These are phyloP conservation scores for Starmerella davenportii DNA, from an alignment of 805 yeast genomes.

Conservation along the genomic window DNA sequence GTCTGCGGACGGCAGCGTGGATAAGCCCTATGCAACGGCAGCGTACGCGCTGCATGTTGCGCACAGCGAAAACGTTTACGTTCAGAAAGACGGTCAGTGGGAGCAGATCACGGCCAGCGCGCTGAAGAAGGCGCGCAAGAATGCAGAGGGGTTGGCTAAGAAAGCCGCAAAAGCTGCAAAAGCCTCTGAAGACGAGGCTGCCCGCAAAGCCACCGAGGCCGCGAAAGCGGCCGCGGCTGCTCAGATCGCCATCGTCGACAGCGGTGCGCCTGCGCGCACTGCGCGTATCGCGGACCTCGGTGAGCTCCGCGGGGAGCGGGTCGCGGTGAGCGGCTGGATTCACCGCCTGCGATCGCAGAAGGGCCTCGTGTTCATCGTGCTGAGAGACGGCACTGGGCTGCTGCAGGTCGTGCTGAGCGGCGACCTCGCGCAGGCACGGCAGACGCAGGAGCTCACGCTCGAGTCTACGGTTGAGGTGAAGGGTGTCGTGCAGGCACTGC, in stretches of 20 bases:
- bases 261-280: constrained; percentile 51
- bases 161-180: constrained; percentile 47
- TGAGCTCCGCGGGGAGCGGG: constrained; percentile 47
- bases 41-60: constrained; percentile 54
- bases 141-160: constrained; percentile 79
- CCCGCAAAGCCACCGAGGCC: constrained; percentile 42
- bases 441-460: constrained; percentile 66
- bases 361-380: constrained; percentile 73
- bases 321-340: constrained; percentile 80
- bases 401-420: constrained; percentile 78
- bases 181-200: constrained; percentile 36
- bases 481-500: constrained; percentile 68
- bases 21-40: constrained; percentile 57
- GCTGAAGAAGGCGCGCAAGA: constrained; percentile 88
- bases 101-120: constrained; percentile 77
- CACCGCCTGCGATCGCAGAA: constrained; percentile 88
- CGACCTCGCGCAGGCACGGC: constrained; percentile 78
- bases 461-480: constrained; percentile 69
- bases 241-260: constrained; percentile 57
- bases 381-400: constrained; percentile 90
- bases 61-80: constrained; percentile 34
- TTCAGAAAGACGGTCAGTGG: constrained; percentile 29
- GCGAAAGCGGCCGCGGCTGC: constrained; percentile 62
- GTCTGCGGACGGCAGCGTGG: constrained; percentile 41
- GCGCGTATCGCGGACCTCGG: constrained; percentile 45